Evolutionary conservation across 169 alveolate genomes (phyloP), one percentile per base, ranked within the genome.

Genomic region (Plasmodium inui): DNA sequence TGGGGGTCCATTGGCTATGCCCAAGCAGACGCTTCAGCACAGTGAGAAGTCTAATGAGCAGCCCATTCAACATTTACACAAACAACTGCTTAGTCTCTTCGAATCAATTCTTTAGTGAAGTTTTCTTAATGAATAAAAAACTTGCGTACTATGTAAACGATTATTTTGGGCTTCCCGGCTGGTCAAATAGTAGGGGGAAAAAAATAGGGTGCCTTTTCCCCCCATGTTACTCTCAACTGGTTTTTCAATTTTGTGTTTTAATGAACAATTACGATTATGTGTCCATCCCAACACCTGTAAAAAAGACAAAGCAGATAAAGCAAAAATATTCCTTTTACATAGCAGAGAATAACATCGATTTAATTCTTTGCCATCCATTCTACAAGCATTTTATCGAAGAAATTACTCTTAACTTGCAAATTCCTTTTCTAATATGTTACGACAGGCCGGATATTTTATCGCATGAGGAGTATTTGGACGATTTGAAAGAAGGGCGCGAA

Each of bases 361-460:
- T 89, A 89, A 89, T 89, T 57, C 82, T 89, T 44, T 79, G 94
- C n/a, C 94, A 89, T 89, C 94, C 94, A 41, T 89, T 89, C 46
- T 89, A 89, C 55, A 89, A 89, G 53, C 94, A 89, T 80, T 89
- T 79, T 50, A 89, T 89, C 32, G 94, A 89, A 70, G 94, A 89
- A 80, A 89, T 89, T 67, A 39, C 94, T 0, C 82, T 79, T 10
- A 78, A 89, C 50, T 70, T 89, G 61, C 94, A 89, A 89, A 79
- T 89, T 39, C 94, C 94, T 9, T 89, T 67, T 89, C 67, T 89
- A 39, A 89, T 89, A 44, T 79, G 89, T 57, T 89, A 89, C n/a
- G 94, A 89, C n/a, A 89, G 82, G 22, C 94, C 94, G 17, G 94
- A 89, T 89, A 32, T 89, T 6, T 37, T 89, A 89, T 39, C 94